Base-by-base conservation (phyloP, 805 yeast species). In the Diddensiella caesifluorescens region DNA sequence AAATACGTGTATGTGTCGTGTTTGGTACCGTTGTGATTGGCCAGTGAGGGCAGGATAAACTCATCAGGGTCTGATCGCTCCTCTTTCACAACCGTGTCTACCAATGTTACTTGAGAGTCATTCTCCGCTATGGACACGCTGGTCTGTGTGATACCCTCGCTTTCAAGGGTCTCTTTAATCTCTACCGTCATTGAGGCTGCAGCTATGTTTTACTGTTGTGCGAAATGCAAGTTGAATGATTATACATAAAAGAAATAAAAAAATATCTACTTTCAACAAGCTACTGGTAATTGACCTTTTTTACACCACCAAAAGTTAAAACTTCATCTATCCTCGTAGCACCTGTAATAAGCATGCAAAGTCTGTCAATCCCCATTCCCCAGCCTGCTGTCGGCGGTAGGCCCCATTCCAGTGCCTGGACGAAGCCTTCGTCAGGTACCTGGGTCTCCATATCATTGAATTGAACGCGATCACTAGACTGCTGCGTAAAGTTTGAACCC, bases 341-440 rank as follows among this genome's bases (percentile, higher is more conserved):
- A 0, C 75, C 80, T 3, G 83, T 72, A 23, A 90, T 64, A 15
- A 86, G 61, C 97, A 90, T 87, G 39, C 80, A 79, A 27, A 92
- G 61, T 41, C 99, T 63, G 57, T 92, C 99, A 16, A 92, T 71
- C 0, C 99, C 99, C 46, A 95, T 66, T 0, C 98, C 99, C 85
- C 96, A 85, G 0, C 99, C 99, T 2, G 95, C 97, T 2, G 97
- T 90, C 1, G 98, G 98, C 2, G 97, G 97, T 65, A 92, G 73
- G 1, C 95, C 97, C 73, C 81, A 85, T 57, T 86, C 90, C 89
- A 92, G 79, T 12, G 80, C 75, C 32, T 74, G 71, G 1, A 88
- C 75, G 57, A 77, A 92, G 36, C 70, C 69, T 54, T 74, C 64
- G 59, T 92, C 98, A 0, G 94, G 85, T 0, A 81, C 58, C 27